Conservation (phyloP, 2,329 filamentous ascomycete genomes). For the Pochonia chlamydosporia region DNA sequence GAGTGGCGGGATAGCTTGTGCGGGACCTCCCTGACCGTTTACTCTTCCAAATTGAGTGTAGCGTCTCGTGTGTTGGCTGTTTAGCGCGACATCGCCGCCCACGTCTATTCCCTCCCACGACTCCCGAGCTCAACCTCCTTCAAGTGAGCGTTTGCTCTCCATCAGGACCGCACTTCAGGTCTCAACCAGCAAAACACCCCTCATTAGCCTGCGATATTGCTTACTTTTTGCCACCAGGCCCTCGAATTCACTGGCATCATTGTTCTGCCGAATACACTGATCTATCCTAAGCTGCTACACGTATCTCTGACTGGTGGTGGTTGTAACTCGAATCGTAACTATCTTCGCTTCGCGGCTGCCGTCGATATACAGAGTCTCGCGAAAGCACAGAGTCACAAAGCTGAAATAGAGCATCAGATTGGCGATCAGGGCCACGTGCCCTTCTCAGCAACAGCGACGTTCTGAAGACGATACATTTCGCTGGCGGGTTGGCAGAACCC, state of each 20-base stretch:
- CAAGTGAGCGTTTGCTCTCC: neutral
- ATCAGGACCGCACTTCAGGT: neutral
- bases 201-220: neutral
- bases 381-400: neutral
- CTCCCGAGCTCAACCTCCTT: conserved; percentile 5
- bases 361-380: neutral
- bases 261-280: neutral
- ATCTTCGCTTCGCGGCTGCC: neutral
- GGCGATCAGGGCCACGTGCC: conserved; percentile 7
- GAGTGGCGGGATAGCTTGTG: conserved; percentile 2
- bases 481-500: neutral
- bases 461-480: neutral
- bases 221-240: neutral
- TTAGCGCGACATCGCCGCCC: conserved; percentile 4
- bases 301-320: no score
- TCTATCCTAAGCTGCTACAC: neutral
- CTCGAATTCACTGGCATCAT: neutral
- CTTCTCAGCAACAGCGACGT: conserved; percentile 7
- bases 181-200: conserved; percentile 1
- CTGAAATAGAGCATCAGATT: neutral
- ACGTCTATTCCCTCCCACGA: conserved; percentile 3
- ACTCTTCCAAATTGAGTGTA: conserved; percentile 11
- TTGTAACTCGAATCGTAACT: no score
- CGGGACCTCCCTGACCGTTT: conserved; percentile 11
- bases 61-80: conserved; percentile 3